Evolutionary conservation across 768 basidiomycete species (phyloP), one percentile per base, ranked within the genome.

Genomic region (Sarcodon aspratus): DNA sequence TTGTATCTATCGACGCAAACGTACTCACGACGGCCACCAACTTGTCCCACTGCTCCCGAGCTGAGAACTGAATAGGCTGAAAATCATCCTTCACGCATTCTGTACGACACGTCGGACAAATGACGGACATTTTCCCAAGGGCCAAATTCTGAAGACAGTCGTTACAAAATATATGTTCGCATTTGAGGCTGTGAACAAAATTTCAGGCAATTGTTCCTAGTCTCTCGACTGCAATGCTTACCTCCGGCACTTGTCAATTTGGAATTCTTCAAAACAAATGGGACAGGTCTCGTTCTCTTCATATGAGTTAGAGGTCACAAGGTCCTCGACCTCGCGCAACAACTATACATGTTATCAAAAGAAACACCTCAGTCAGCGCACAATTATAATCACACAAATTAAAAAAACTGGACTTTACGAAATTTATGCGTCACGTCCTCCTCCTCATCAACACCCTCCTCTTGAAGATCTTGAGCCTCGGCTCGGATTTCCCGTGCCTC

Each of bases 101-200:
- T 45, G 47, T 18, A 15, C 71, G 63, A 50, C 74, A 75, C 11
- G 53, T 43, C 6, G 71, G 69, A 45, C 73, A 75, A 17, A 46
- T 44, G 13, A 71, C 57, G 0, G 47, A 57, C 37, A 67, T 68
- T 11, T 43, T 62, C 50, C 51, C 56, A 3, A 45, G 40, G 44
- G 58, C 52, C 17, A 70, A 53, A 33, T 59, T 33, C 8, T 61
- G 54, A 13, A 71, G 51, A 48, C 72, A 74, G 6, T 49, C 55
- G 44, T 68, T 54, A 54, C 74, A 75, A 35, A 71, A 55, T 7
- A 66, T 53, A 54, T 76, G 75, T 40, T 72, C 59, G 56, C 75
- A 75, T 6, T 60, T 55, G 18, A 72, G 59, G 43, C 74, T 76
- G 43, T 21, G 13, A 12, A 9, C 36, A 46, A 35, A n/a, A 44